phyloP scores from a whole-genome alignment of 139 green algal species.

The Gonium pectorale region DNA sequence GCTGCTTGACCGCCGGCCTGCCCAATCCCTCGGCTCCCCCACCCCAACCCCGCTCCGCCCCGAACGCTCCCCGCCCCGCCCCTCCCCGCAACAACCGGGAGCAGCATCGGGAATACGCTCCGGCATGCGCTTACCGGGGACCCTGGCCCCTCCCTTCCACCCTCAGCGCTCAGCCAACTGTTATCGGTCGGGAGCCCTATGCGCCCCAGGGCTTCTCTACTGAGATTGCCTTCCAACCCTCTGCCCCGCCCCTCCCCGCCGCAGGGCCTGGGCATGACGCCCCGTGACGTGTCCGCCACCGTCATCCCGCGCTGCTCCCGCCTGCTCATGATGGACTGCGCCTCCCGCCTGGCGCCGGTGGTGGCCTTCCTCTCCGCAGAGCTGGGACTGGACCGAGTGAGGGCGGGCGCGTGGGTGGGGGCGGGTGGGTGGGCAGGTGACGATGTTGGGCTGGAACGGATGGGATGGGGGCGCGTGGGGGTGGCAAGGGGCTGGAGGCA shows the following conservation, averaged over 20 bases:
- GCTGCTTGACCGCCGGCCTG: too few relatives aligned
- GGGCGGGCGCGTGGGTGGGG: background rate
- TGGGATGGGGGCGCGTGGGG: background rate
- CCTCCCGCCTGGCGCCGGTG: background rate
- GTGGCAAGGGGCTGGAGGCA: background rate
- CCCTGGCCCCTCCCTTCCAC: too few relatives aligned
- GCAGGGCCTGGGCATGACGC: slow-evolving; percentile 31
- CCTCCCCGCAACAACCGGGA: too few relatives aligned
- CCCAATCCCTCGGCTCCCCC: too few relatives aligned
- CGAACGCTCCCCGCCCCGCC: too few relatives aligned
- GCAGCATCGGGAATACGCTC: too few relatives aligned
- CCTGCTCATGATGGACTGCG: slow-evolving; percentile 25
- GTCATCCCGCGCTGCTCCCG: slow-evolving; percentile 14
- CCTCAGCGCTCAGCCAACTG: too few relatives aligned
- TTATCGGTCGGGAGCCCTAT: too few relatives aligned
- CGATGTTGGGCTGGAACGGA: background rate
- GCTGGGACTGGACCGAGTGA: slow-evolving; percentile 6
- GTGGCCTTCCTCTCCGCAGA: background rate
- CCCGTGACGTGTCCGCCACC: slow-evolving; percentile 15
- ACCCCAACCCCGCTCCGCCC: too few relatives aligned
- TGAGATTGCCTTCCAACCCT: too few relatives aligned
- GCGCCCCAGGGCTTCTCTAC: too few relatives aligned
- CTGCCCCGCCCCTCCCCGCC: background rate
- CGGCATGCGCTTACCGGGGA: too few relatives aligned
- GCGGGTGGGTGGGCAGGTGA: background rate